Evolutionary conservation across 805 yeast species (phyloP).

Genomic region (Saccharomycopsis olivae): DNA sequence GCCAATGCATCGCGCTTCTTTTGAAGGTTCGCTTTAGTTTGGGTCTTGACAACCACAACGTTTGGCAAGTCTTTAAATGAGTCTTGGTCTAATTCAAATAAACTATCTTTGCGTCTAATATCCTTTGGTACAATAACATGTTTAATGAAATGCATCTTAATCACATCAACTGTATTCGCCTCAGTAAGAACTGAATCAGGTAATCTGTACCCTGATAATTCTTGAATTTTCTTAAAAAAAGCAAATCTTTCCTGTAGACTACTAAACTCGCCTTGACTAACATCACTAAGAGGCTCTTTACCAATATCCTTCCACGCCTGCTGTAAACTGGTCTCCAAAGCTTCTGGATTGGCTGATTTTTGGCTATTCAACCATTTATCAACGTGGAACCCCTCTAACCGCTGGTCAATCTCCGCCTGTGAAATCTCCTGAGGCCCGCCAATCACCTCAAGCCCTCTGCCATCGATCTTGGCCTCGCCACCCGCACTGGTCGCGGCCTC

Average conservation of each 20-base stretch:
- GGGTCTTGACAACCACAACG: constrained; percentile 9
- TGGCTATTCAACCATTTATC: constrained; percentile 11
- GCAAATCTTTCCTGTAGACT: constrained; percentile 13
- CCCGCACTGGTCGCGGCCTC: not conserved
- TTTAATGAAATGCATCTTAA: too few relatives aligned
- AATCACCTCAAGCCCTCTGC: constrained; percentile 12
- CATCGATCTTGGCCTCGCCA: too few relatives aligned
- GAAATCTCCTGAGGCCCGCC: constrained; percentile 13
- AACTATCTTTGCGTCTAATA: too few relatives aligned
- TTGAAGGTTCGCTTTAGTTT: constrained; percentile 8
- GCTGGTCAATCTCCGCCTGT: constrained; percentile 8
- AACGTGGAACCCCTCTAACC: constrained; percentile 13
- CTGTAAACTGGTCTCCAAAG: constrained; percentile 10
- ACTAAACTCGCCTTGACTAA: constrained; percentile 2
- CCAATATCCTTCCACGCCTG: constrained; percentile 11
- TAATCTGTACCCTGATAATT: constrained; percentile 10
- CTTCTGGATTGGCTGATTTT: constrained; percentile 7
- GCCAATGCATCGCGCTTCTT: too few relatives aligned
- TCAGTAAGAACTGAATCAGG: constrained; percentile 15
- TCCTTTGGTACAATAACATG: too few relatives aligned
- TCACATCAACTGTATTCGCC: too few relatives aligned
- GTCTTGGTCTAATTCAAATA: too few relatives aligned
- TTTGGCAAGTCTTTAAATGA: constrained; percentile 16
- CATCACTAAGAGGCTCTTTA: constrained; percentile 1
- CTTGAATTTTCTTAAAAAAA: constrained; percentile 13